These are phyloP conservation scores for Candida lessepsii DNA, from an alignment of 805 yeast species.

Conservation along the genomic window DNA sequence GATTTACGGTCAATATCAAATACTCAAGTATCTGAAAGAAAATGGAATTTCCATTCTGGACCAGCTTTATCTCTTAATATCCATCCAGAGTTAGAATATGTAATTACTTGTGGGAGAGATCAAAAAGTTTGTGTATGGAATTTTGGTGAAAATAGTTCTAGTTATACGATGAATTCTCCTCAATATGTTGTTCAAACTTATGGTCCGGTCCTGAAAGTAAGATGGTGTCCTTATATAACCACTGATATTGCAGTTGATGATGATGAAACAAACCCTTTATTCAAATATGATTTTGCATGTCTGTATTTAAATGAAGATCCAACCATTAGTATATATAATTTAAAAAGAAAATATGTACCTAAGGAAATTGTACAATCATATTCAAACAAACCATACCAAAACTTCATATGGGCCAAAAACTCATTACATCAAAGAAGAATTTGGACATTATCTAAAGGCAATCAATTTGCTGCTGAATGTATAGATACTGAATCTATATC, in stretches of 20 bases:
- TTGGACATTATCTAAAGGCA: constrained; percentile 43
- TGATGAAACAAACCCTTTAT: constrained; percentile 26
- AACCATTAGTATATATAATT: constrained; percentile 64
- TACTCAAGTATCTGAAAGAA: constrained; percentile 58
- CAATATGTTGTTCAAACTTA: constrained; percentile 72
- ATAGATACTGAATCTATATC: constrained; percentile 29
- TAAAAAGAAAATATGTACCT: constrained; percentile 73
- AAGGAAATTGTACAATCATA: constrained; percentile 58
- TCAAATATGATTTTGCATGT: constrained; percentile 67
- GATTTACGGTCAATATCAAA: constrained; percentile 56
- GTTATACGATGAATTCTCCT: constrained; percentile 39
- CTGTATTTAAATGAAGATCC: constrained; percentile 74
- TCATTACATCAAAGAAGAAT: constrained; percentile 22
- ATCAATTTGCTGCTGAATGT: constrained; percentile 36
- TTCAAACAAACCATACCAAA: constrained; percentile 41
- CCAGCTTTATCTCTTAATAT: constrained; percentile 87
- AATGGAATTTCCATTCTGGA: constrained; percentile 85
- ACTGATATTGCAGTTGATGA: constrained; percentile 23
- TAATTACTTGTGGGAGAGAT: constrained; percentile 93
- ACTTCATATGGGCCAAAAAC: constrained; percentile 42
- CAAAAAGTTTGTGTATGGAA: constrained; percentile 78
- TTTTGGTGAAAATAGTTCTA: constrained; percentile 27
- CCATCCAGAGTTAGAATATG: constrained; percentile 79
- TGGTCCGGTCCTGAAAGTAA: constrained; percentile 72
- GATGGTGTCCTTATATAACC: constrained; percentile 51